Percentiles rank a stretch among this genome's conserved stretches.
phyloP scores from a whole-genome alignment of 352 stramenopile species.

The Pythium myriotylum region DNA sequence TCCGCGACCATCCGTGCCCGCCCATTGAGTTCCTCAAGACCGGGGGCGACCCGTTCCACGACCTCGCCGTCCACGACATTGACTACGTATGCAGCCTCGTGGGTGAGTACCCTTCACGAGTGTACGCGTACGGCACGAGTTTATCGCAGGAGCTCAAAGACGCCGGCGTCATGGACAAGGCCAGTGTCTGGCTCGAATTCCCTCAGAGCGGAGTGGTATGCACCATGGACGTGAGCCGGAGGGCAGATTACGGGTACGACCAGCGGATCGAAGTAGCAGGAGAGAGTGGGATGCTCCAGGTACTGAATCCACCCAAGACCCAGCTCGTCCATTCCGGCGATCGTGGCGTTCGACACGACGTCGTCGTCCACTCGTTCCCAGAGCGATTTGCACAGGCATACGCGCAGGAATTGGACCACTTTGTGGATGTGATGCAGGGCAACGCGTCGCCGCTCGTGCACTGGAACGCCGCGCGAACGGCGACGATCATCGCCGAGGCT shows the following conservation, averaged over 20 bases:
- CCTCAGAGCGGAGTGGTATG: constrained; percentile 71
- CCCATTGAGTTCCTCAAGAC: constrained; percentile 88
- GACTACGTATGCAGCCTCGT: constrained; percentile 89
- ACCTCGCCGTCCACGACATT: constrained; percentile 92
- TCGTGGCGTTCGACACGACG: constrained; percentile 56
- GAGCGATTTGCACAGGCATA: constrained; percentile 90
- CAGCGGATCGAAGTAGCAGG: constrained; percentile 91
- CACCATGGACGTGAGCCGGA: constrained; percentile 88
- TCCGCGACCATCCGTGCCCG: constrained; percentile 90
- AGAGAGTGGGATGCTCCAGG: constrained; percentile 70
- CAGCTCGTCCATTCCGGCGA: constrained; percentile 52
- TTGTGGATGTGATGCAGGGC: constrained; percentile 62
- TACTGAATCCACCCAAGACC: constrained; percentile 73
- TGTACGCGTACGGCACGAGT: constrained; percentile 86
- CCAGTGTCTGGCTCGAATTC: constrained; percentile 83
- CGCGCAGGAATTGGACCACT: constrained; percentile 82
- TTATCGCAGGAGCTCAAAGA: constrained; percentile 65
- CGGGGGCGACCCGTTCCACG: constrained; percentile 90
- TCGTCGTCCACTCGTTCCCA: constrained; percentile 85
- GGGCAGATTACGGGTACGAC: constrained; percentile 91
- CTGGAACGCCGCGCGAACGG: constrained; percentile 76
- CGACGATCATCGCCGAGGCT: constrained; percentile 75
- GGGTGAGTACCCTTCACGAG: constrained; percentile 70
- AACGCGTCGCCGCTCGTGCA: constrained; percentile 48
- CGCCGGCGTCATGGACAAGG: constrained; percentile 81